Conservation (phyloP, 2,329 filamentous ascomycete species). For the Lojkania enalia region DNA sequence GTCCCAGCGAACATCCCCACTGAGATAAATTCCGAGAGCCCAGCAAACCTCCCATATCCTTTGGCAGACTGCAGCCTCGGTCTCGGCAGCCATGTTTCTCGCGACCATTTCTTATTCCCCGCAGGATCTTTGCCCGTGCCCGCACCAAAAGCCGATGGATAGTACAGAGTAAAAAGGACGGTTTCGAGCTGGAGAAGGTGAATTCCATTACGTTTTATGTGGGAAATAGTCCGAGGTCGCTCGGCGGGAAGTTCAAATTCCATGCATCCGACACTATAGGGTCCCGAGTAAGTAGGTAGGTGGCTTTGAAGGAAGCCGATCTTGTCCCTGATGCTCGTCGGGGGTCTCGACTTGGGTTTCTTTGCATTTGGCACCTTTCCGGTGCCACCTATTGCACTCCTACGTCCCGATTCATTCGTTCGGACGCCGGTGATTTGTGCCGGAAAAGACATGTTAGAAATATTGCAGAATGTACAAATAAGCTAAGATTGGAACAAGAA, state of each 20-base stretch:
- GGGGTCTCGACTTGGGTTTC: constrained; percentile 54
- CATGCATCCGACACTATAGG: constrained; percentile 55
- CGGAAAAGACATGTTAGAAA: constrained; percentile 14
- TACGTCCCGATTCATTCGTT: constrained; percentile 1
- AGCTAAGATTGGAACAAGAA: too few species aligned
- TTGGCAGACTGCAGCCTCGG: constrained; percentile 60
- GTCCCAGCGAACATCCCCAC: constrained; percentile 60
- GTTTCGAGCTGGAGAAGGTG: constrained; percentile 60
- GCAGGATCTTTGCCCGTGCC: constrained; percentile 44
- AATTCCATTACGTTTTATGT: constrained; percentile 54
- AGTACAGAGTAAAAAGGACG: constrained; percentile 67
- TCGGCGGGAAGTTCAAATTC: constrained; percentile 58
- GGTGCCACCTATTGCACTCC: constrained; percentile 7
- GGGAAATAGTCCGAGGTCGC: constrained; percentile 52
- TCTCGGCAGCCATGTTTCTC: constrained; percentile 65
- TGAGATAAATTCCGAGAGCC: constrained; percentile 51
- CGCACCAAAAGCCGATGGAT: constrained; percentile 58
- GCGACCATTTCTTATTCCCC: constrained; percentile 51
- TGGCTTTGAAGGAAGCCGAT: constrained; percentile 49
- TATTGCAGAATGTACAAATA: too few species aligned
- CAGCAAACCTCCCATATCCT: constrained; percentile 66
- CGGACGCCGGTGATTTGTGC: constrained; percentile 10
- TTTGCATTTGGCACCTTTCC: constrained; percentile 46
- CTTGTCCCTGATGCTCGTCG: constrained; percentile 53
- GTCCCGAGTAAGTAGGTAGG: constrained; percentile 56